Base-by-base conservation (phyloP, 257 asterid species). In the Lavandula angustifolia region DNA sequence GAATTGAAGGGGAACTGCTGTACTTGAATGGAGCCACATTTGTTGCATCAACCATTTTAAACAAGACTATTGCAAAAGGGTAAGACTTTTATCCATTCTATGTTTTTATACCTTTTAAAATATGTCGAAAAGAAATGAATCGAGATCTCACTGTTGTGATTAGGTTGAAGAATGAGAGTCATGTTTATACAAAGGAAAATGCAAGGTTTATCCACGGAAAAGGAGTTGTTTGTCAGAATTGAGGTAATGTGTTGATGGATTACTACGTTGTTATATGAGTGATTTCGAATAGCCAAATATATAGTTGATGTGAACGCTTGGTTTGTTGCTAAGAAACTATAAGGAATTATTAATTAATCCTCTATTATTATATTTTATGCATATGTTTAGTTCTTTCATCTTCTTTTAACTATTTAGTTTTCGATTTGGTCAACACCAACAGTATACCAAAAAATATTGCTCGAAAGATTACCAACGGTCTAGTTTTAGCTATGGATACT, bases 201-300 rank as follows among this genome's bases (percentile, higher is more conserved):
- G 98, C 98, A 29, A 87, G 92, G 89, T 92, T 92, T 75, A 87
- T 92, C 73, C 91, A 86, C 35, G 98, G 96, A 0, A 96, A 87
- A 59, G 96, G 98, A 1, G 79, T 88, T 9, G 94, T 87, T 5
- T 79, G 72, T 53, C 76, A 83, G 64, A 77, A 64, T 79, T 86
- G 27, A 81, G 84, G 2, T 37, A 5, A 35, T 35, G 41, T 1
- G 4, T 33, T 4, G 4, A 33, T 33, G 6, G 6, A 3, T 5
- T 7, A 53, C 10, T 16, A 3, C 11, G 31, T 50, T 17, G 11
- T 29, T 3, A 9, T 37, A 2, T 37, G 42, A 37, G 7, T 37
- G 2, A 3, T 5, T 5, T 37, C 9, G 10, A 37, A 1, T 7
- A 37, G 8, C 7, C 3, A 4, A 33, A 33, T 0, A 33, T 3